phyloP scores from a whole-genome alignment of 345 rosid genomes.

The Turnera subulata region DNA sequence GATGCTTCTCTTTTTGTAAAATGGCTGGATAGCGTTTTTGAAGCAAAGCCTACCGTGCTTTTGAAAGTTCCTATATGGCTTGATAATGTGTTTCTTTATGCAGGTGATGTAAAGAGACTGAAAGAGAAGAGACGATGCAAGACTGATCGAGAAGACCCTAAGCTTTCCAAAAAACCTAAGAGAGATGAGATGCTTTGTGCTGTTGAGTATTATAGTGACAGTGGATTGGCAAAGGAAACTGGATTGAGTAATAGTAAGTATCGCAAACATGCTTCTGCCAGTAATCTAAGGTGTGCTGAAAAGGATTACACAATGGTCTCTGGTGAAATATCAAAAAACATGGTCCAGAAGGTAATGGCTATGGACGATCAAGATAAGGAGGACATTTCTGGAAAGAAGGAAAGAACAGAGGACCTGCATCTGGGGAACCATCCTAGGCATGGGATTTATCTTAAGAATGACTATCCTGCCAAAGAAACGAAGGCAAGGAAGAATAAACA shows the following conservation, averaged over 20 bases:
- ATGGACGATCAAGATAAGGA: background rate
- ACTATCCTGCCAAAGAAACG: background rate
- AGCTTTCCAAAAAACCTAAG: no score
- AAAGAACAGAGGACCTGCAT: background rate
- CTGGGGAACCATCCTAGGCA: background rate
- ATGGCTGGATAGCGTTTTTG: no score
- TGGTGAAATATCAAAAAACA: background rate
- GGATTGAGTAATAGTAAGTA: background rate
- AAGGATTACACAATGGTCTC: background rate
- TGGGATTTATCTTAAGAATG: background rate
- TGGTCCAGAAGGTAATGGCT: background rate
- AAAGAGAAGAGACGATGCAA: background rate
- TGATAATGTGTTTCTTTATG: slow-evolving; percentile 7
- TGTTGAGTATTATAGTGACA: background rate
- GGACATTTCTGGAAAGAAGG: background rate
- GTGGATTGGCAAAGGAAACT: slow-evolving; percentile 1
- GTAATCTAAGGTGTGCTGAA: background rate
- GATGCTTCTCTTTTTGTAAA: no score
- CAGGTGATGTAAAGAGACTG: slow-evolving; percentile 3
- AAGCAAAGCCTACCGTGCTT: no score
- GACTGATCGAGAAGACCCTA: slow-evolving; percentile 7
- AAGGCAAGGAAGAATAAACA: background rate
- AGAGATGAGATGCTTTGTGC: background rate
- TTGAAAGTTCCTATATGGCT: background rate
- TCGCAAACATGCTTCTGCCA: background rate